Percentiles rank a stretch among this genome's conserved stretches.
These are phyloP conservation scores for Clonostachys solani DNA, from an alignment of 2,329 filamentous ascomycete genomes.

Conservation along the genomic window DNA sequence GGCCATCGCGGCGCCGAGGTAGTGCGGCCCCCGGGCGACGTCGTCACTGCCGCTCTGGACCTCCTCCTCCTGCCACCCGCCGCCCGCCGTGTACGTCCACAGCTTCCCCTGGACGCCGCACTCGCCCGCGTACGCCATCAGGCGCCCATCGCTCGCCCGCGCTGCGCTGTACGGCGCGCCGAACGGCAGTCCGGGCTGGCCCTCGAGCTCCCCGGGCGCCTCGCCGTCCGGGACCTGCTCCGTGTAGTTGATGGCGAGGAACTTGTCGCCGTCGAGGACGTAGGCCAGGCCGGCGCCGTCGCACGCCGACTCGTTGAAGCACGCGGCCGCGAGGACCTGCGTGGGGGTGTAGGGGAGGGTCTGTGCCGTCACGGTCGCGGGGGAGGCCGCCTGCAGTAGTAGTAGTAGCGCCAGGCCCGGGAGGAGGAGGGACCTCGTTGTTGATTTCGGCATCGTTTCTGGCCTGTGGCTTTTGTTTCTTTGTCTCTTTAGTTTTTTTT, in stretches of 20 bases:
- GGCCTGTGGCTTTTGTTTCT: no score
- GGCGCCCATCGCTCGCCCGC: slow-evolving; percentile 61
- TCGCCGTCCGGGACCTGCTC: slow-evolving; percentile 25
- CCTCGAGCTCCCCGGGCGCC: slow-evolving; percentile 40
- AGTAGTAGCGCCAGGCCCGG: background rate
- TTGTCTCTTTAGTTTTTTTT: no score
- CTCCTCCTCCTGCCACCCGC: slow-evolving; percentile 22
- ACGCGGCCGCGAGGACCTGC: slow-evolving; percentile 57
- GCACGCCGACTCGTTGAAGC: slow-evolving; percentile 33
- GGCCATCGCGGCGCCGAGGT: slow-evolving; percentile 53
- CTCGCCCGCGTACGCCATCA: slow-evolving; percentile 71
- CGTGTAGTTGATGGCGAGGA: slow-evolving; percentile 49
- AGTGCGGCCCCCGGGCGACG: slow-evolving; percentile 33
- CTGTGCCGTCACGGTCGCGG: slow-evolving; percentile 24
- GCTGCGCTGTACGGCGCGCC: slow-evolving; percentile 62
- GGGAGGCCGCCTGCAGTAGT: background rate
- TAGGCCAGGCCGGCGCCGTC: slow-evolving; percentile 53
- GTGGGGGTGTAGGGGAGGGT: slow-evolving; percentile 75
- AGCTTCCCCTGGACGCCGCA: slow-evolving; percentile 54
- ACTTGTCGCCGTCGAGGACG: slow-evolving; percentile 61
- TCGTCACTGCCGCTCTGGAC: slow-evolving; percentile 10
- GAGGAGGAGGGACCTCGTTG: no score
- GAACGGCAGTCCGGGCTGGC: slow-evolving; percentile 50
- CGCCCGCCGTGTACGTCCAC: slow-evolving; percentile 61
- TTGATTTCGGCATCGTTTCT: no score